Conservation (phyloP, 2,329 filamentous ascomycete genomes). For the Ceratocystis cubensis region DNA sequence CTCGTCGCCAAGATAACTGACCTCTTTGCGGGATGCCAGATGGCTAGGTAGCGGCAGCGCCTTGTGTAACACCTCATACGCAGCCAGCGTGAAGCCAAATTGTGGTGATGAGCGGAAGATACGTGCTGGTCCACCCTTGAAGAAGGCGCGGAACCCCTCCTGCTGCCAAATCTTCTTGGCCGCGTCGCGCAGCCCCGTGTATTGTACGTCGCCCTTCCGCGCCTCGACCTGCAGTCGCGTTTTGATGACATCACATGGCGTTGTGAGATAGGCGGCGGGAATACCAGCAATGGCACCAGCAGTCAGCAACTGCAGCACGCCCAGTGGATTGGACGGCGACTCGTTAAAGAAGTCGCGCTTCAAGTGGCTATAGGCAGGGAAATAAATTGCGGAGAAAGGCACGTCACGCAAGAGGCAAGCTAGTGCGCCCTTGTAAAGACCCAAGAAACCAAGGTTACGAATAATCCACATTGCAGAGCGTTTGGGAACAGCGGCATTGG, state of each 20-base stretch:
- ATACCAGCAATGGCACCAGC: constrained; percentile 90
- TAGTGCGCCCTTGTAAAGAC: constrained; percentile 91
- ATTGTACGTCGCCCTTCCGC: constrained; percentile 81
- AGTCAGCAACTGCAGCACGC: constrained; percentile 78
- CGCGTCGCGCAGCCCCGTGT: constrained; percentile 76
- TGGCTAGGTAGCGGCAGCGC: constrained; percentile 48
- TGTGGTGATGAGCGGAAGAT: constrained; percentile 92
- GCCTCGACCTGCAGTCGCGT: constrained; percentile 95
- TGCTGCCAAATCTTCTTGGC: constrained; percentile 74
- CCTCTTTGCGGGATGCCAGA: constrained; percentile 36
- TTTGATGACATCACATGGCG: constrained; percentile 98
- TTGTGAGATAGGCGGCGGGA: constrained; percentile 88
- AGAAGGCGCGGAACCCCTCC: constrained; percentile 92
- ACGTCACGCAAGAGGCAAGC: constrained; percentile 93
- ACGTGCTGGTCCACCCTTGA: constrained; percentile 93
- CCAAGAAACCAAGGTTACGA: constrained; percentile 81
- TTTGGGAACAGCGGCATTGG: constrained; percentile 55
- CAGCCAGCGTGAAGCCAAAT: constrained; percentile 93
- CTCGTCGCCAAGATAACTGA: constrained; percentile 44
- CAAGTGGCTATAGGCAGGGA: constrained; percentile 88
- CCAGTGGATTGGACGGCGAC: constrained; percentile 71
- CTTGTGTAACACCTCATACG: constrained; percentile 83
- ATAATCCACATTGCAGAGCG: constrained; percentile 97
- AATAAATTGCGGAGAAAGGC: constrained; percentile 97
- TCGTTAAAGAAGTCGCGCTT: constrained; percentile 94